phyloP scores from a whole-genome alignment of 75 land plant genomes.

The Isoetes taiwanensis region DNA sequence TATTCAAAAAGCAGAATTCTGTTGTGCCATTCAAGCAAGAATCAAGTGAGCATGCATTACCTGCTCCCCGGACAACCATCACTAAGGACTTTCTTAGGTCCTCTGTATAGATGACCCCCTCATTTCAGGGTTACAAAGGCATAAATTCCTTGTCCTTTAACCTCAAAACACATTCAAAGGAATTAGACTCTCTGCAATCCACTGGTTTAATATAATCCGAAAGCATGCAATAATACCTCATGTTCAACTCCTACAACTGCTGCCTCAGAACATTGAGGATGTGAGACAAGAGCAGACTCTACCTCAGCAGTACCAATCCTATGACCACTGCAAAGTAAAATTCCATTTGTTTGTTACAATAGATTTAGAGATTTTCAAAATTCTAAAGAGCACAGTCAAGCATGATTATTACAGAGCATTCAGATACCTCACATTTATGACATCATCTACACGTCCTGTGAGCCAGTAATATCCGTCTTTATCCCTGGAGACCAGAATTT shows the following conservation, averaged over 20 bases:
- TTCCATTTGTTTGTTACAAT: too few species aligned
- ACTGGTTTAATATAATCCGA: background rate
- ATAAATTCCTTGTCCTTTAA: slow-evolving; percentile 94
- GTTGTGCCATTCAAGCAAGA: background rate
- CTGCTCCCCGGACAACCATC: slow-evolving; percentile 55
- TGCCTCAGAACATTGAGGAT: slow-evolving; percentile 92
- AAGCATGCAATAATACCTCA: slow-evolving; percentile 39
- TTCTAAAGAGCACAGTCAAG: too few species aligned
- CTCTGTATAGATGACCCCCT: slow-evolving; percentile 75
- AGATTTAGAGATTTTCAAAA: too few species aligned
- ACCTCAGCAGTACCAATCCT: slow-evolving; percentile 99
- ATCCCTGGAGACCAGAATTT: slow-evolving; percentile 45
- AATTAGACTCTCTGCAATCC: background rate
- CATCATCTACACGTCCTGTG: slow-evolving; percentile 98
- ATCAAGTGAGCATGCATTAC: slow-evolving; percentile 13
- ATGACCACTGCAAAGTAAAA: slow-evolving; percentile 52
- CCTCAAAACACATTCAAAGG: too few species aligned
- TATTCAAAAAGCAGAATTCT: too few species aligned
- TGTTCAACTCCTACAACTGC: slow-evolving; percentile 98
- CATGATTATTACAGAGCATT: background rate
- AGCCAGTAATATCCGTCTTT: slow-evolving; percentile 96
- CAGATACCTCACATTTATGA: slow-evolving; percentile 89
- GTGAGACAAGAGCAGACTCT: slow-evolving; percentile 95
- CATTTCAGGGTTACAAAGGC: slow-evolving; percentile 83
- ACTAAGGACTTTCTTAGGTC: slow-evolving; percentile 62